A percentile compares a stretch with the other conserved stretches of the same genome.
Conservation (phyloP, 495 filamentous ascomycete species). For the Cercophora samala region DNA sequence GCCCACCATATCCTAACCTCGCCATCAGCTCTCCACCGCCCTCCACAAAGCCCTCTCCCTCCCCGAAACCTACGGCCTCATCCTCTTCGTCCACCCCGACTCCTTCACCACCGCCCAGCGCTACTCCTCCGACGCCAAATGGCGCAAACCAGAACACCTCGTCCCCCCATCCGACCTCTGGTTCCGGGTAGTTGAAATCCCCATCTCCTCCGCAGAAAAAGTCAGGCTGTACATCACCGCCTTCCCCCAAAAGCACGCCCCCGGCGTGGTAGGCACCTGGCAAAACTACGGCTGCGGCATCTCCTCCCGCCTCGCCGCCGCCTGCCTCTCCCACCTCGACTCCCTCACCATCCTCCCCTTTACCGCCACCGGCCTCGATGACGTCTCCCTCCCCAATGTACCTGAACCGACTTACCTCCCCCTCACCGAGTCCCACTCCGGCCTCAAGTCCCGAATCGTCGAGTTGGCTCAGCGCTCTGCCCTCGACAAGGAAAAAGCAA, state of each 20-base stretch:
- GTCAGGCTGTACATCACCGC: slow-evolving; percentile 38
- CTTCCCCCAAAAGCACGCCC: slow-evolving; percentile 30
- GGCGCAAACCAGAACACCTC: slow-evolving; percentile 19
- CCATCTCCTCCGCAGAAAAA: background rate
- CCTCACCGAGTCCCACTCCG: slow-evolving; percentile 26
- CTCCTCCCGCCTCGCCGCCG: slow-evolving; percentile 37
- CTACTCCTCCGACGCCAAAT: slow-evolving; percentile 23
- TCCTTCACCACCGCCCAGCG: slow-evolving; percentile 22
- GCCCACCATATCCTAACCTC: background rate
- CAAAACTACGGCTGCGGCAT: slow-evolving; percentile 39
- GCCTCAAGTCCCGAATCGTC: slow-evolving; percentile 36
- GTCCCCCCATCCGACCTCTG: slow-evolving; percentile 28
- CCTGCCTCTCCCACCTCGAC: slow-evolving; percentile 31
- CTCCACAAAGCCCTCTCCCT: slow-evolving; percentile 28
- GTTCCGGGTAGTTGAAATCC: slow-evolving; percentile 37
- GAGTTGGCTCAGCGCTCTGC: slow-evolving; percentile 34
- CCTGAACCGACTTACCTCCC: slow-evolving; percentile 25
- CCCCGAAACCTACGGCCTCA: slow-evolving; percentile 26
- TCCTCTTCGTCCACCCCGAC: slow-evolving; percentile 31
- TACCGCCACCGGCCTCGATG: background rate
- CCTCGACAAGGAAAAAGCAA: slow-evolving; percentile 11
- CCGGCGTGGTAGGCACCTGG: slow-evolving; percentile 39
- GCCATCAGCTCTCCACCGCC: slow-evolving; percentile 25
- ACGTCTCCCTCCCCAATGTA: background rate
- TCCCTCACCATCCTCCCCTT: slow-evolving; percentile 25